These are phyloP conservation scores for Oryza coarctata DNA, from an alignment of 176 grass and related monocot species.

Conservation along the genomic window DNA sequence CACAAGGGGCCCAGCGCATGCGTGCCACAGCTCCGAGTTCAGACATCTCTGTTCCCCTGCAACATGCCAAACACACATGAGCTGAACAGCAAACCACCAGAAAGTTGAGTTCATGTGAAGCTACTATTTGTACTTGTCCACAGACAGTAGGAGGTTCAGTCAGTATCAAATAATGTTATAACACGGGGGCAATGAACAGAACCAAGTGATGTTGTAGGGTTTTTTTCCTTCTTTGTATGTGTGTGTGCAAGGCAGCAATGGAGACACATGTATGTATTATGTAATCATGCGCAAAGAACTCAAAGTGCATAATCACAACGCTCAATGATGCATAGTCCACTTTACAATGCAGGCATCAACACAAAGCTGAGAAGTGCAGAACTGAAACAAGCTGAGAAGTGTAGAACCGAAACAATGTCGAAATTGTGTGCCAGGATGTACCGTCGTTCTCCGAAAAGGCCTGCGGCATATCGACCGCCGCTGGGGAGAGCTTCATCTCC, in stretches of 20 bases:
- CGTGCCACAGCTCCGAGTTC: slow-evolving; percentile 99
- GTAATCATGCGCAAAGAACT: slow-evolving; percentile 7
- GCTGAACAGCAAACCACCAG: slow-evolving; percentile 36
- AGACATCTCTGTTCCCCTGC: slow-evolving; percentile 93
- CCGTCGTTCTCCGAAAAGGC: slow-evolving; percentile 36
- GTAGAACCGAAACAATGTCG: slow-evolving; percentile 3
- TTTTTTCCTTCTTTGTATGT: not conserved
- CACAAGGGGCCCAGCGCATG: slow-evolving; percentile 94
- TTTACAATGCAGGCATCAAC: not conserved
- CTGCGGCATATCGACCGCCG: slow-evolving; percentile 42
- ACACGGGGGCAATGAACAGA: slow-evolving; percentile 22
- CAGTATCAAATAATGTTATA: slow-evolving; percentile 34
- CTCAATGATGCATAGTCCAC: not conserved
- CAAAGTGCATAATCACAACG: not conserved
- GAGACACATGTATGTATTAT: not conserved
- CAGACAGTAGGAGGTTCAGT: slow-evolving; percentile 34
- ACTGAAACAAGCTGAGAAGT: not conserved
- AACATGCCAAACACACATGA: slow-evolving; percentile 61
- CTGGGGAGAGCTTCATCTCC: slow-evolving; percentile 45
- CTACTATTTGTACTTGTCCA: slow-evolving; percentile 44
- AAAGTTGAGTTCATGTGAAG: slow-evolving; percentile 52
- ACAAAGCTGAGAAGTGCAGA: not conserved
- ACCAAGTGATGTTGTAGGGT: slow-evolving; percentile 16
- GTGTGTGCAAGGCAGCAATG: not conserved
- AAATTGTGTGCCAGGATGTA: slow-evolving; percentile 16